Evolutionary conservation across 345 rosid species (phyloP), one percentile per base, ranked within the genome.

Genomic region (Boechera stricta): DNA sequence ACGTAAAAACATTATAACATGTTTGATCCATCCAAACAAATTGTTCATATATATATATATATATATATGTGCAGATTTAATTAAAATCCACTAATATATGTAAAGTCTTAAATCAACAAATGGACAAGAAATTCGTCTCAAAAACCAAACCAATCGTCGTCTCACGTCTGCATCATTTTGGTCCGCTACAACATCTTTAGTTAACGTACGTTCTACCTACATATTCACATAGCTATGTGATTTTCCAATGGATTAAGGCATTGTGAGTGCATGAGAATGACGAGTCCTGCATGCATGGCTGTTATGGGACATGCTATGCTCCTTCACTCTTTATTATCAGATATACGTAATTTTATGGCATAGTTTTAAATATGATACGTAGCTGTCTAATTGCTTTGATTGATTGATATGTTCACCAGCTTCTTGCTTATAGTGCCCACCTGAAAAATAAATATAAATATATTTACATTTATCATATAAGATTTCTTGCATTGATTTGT

Each of bases 221-320:
- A 61, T 16, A 35, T 36, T 44, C 48, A 44, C 48, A 13, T 5
- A 44, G 4, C 55, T 66, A 44, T 66, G 45, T 67, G 21, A 33
- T 47, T 51, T 44, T 55, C 11, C 5, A 39, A 44, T 33, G 38
- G 21, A 38, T 56, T 26, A 57, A 66, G 59, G 18, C 74, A 51
- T 55, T 12, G 62, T 33, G 69, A 69, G 71, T 57, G 62, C 42
- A 48, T 65, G 77, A 77, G 81, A 65, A 65, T 28, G 77, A 72
- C 73, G 49, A 78, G 18, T 78, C 81, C 29, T 69, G 65, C 75
- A 35, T 78, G 81, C 67, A 77, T 64, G 48, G 76, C 47, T 71
- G 60, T 71, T 70, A 64, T 63, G 80, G 60, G 64, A 49, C 77
- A 66, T 31, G 18, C 32, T 72, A 57, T 72, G 69, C 47, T 10